Evolutionary conservation across 2,329 filamentous ascomycete genomes (phyloP).

Genomic region (Rutstroemia sp.): DNA sequence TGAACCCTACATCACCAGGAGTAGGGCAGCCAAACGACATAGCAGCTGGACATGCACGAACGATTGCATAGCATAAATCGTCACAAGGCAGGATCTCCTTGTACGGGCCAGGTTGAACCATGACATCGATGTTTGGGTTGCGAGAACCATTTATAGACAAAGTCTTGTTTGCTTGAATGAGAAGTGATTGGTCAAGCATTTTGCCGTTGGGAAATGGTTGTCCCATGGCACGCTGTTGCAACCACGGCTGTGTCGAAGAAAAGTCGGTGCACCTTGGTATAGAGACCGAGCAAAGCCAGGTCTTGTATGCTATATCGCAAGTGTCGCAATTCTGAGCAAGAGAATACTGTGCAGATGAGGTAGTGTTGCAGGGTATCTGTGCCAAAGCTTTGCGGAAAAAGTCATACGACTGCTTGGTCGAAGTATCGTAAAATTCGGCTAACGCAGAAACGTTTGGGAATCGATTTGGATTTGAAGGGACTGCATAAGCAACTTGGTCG

Average conservation of each 20-base stretch:
- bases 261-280: slow-evolving; percentile 92
- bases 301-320: slow-evolving; percentile 77
- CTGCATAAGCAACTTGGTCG: slow-evolving; percentile 80
- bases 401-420: slow-evolving; percentile 60
- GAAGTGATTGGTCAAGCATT: slow-evolving; percentile 34
- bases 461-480: slow-evolving; percentile 67
- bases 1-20: slow-evolving; percentile 34
- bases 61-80: slow-evolving; percentile 79
- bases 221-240: slow-evolving; percentile 62
- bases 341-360: slow-evolving; percentile 68
- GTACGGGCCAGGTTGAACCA: slow-evolving; percentile 78
- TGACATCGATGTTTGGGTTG: slow-evolving; percentile 63
- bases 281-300: slow-evolving; percentile 88
- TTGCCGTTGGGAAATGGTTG: slow-evolving; percentile 66
- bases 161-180: slow-evolving; percentile 20
- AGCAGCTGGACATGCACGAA: slow-evolving; percentile 72
- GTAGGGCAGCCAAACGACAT: slow-evolving; percentile 71
- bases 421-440: slow-evolving; percentile 67
- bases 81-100: slow-evolving; percentile 87
- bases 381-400: slow-evolving; percentile 77
- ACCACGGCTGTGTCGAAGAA: slow-evolving; percentile 41
- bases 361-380: slow-evolving; percentile 79
- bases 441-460: slow-evolving; percentile 55
- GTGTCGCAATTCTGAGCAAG: slow-evolving; percentile 68
- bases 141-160: slow-evolving; percentile 48